Evolutionary conservation across 306 rosid genomes (phyloP).

Genomic region (Ceratonia siliqua): DNA sequence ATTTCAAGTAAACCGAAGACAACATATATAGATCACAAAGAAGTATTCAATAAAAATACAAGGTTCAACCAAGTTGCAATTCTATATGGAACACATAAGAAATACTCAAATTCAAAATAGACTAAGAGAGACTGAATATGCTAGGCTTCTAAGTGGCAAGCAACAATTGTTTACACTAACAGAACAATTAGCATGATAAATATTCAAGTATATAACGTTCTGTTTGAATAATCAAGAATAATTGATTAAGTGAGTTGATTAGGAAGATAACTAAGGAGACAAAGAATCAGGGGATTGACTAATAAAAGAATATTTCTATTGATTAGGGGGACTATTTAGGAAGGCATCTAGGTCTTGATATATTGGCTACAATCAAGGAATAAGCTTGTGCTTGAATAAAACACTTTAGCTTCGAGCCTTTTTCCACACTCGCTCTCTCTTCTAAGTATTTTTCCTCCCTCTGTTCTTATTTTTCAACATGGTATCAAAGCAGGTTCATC

Average conservation of each 20-base stretch:
- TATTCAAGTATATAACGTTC: neutral
- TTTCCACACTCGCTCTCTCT: neutral
- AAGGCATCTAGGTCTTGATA: too few relatives aligned
- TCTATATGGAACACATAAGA: neutral
- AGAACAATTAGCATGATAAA: neutral
- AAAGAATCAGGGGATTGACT: neutral
- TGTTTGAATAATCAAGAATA: neutral
- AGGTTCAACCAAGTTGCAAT: neutral
- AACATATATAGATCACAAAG: neutral
- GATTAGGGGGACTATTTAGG: too few relatives aligned
- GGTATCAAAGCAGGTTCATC: too few relatives aligned
- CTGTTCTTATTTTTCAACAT: too few relatives aligned
- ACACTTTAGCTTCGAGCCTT: too few relatives aligned
- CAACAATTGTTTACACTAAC: too few relatives aligned
- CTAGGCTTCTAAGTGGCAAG: neutral
- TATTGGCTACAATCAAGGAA: too few relatives aligned
- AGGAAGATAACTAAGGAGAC: too few relatives aligned
- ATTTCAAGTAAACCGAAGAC: conserved; percentile 1
- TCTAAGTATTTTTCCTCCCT: neutral
- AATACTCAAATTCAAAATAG: conserved; percentile 16
- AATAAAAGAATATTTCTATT: neutral
- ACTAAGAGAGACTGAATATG: neutral
- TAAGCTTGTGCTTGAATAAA: too few relatives aligned
- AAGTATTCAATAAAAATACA: neutral
- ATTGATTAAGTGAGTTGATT: too few relatives aligned